Evolutionary conservation across 345 rosid species (phyloP), one percentile per base, ranked within the genome.

Genomic region (Eucalyptus regnans): DNA sequence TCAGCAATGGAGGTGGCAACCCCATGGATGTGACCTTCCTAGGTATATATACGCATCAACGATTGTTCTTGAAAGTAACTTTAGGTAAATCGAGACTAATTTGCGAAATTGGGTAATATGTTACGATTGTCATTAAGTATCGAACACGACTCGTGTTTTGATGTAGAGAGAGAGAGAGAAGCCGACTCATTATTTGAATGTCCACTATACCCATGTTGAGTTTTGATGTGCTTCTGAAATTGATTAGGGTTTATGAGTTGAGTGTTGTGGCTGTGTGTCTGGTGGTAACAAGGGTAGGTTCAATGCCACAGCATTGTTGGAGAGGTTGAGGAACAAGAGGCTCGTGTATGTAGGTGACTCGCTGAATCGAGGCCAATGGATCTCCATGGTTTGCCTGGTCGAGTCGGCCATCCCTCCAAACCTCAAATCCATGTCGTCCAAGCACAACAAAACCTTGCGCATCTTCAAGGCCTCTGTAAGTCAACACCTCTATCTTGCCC

Each of bases 1-100:
- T 80, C 98, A 91, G 92, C 92, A 91, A n/a, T 96, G 97, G 99
- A 95, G 95, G 88, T 98, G 99, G 99, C 96, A 98, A 62, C 99
- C 99, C 88, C 94, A 93, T 86, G 93, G 93, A 13, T 98, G 99
- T 86, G 93, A 96, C 90, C 95, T 96, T 76, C 98, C 97, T n/a
- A 95, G 96, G 99, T 97, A 86, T 14, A 23, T 31, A 23, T 2
- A 58, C 43, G 12, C 41, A 64, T n/a, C 37, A n/a, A 14, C 16
- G 76, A 64, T n/a, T 64, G n/a, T 64, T 64, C 76, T 64, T 64
- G 76, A n/a, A 64, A 64, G 41, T 64, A n/a, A 13, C 37, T n/a
- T 64, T 64, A n/a, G 76, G 41, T 64, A 64, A n/a, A n/a, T 14
- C 20, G 4, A 64, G 76, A 64, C 76, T 64, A 64, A 64, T 64